Evolutionary conservation across 345 rosid species (phyloP).

Genomic region (Eucalyptus erythrocorys): DNA sequence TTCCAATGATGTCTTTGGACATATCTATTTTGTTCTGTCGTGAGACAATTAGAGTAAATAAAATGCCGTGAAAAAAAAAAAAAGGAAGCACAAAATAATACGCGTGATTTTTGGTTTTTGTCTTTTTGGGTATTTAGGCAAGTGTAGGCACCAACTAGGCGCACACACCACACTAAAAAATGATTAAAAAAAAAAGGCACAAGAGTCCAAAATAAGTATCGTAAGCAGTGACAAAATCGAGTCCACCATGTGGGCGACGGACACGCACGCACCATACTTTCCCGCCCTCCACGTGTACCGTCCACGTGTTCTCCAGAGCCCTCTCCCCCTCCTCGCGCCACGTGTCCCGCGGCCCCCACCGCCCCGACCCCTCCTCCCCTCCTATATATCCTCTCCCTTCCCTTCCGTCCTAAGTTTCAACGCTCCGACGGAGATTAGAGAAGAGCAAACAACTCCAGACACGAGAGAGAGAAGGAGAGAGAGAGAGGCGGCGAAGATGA

Average conservation of each 20-base stretch:
- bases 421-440: conserved; percentile 7
- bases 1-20: not conserved
- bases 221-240: conserved; percentile 88
- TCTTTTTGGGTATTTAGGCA: not conserved
- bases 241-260: conserved; percentile 8
- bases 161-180: not conserved
- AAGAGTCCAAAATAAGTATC: conserved; percentile 50
- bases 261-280: conserved; percentile 31
- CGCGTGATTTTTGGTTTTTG: not conserved
- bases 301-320: not conserved
- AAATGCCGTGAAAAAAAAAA: not conserved
- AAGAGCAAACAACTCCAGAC: not conserved
- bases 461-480: not conserved
- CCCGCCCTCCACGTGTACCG: conserved; percentile 42
- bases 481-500: conserved; percentile 7
- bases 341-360: conserved; percentile 23
- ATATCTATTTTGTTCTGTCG: not conserved
- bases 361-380: not conserved
- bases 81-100: not conserved
- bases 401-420: conserved; percentile 49
- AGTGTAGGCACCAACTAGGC: not conserved
- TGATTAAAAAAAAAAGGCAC: not conserved
- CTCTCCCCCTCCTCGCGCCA: conserved; percentile 35
- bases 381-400: conserved; percentile 39
- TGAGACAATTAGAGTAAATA: not conserved